These are phyloP conservation scores for Geosmithia flava DNA, from an alignment of 2,329 filamentous ascomycete genomes.

Conservation along the genomic window DNA sequence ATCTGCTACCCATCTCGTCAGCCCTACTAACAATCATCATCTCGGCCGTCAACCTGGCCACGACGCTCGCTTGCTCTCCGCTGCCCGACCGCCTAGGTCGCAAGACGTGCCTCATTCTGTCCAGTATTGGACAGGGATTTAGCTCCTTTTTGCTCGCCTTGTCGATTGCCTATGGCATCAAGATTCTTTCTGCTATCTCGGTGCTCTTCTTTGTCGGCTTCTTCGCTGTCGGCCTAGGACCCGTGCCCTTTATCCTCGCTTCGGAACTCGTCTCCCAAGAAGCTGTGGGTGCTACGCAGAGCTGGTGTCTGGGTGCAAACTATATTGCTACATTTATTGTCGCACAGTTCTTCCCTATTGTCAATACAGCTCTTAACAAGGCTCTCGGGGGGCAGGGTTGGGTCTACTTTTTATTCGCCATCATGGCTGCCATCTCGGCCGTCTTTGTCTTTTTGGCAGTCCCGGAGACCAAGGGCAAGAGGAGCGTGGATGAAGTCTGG, in stretches of 20 bases:
- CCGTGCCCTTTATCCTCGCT: conserved; percentile 87
- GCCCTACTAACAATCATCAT: conserved; percentile 78
- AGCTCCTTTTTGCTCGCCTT: conserved; percentile 68
- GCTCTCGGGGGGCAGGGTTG: conserved; percentile 58
- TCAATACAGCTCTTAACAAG: conserved; percentile 61
- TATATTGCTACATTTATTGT: conserved; percentile 88
- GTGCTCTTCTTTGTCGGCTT: conserved; percentile 79
- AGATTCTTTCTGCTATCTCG: conserved; percentile 66
- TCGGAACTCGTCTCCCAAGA: conserved; percentile 84
- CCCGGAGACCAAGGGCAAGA: conserved; percentile 82
- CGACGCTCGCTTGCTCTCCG: conserved; percentile 70
- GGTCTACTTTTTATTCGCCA: conserved; percentile 88
- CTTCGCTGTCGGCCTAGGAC: conserved; percentile 83
- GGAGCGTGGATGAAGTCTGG: conserved; percentile 84
- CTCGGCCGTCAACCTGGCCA: conserved; percentile 73
- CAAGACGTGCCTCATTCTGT: conserved; percentile 72
- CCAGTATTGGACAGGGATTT: conserved; percentile 72
- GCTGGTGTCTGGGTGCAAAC: conserved; percentile 75
- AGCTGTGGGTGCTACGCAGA: conserved; percentile 84
- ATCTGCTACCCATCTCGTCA: conserved; percentile 69
- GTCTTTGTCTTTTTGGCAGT: conserved; percentile 63
- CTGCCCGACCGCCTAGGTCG: conserved; percentile 80
- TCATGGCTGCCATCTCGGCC: conserved; percentile 54
- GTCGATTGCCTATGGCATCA: conserved; percentile 61
- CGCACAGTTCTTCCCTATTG: conserved; percentile 85